These are phyloP conservation scores for Nemania serpens DNA, from an alignment of 2,329 filamentous ascomycete species.

Conservation along the genomic window DNA sequence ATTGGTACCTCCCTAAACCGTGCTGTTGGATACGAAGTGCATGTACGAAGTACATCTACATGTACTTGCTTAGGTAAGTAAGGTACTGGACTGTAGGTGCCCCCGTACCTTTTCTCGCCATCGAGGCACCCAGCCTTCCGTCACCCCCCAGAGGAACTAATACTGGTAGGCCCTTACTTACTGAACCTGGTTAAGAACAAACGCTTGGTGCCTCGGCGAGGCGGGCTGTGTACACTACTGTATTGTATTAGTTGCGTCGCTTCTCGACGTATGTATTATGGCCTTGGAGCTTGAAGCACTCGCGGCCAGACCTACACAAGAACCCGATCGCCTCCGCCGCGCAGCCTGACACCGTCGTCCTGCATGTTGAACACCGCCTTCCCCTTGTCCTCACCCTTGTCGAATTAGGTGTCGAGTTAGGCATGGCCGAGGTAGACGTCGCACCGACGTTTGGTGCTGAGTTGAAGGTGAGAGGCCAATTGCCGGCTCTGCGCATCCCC, in stretches of 20 bases:
- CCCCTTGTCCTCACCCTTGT: constrained; percentile 23
- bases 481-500: constrained; percentile 7
- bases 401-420: constrained; percentile 28
- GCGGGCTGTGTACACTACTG: neutral
- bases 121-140: no score
- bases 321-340: constrained; percentile 11
- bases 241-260: constrained; percentile 11
- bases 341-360: constrained; percentile 10
- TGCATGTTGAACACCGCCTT: constrained; percentile 32
- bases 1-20: no score
- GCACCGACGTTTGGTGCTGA: constrained; percentile 89
- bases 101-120: no score
- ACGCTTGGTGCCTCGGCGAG: neutral
- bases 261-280: constrained; percentile 16
- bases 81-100: no score
- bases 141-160: no score
- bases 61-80: no score
- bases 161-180: neutral
- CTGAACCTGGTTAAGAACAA: neutral
- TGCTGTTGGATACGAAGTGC: no score
- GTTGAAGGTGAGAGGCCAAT: constrained; percentile 71
- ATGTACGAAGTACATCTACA: no score
- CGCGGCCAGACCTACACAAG: constrained; percentile 13
- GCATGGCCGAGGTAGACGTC: constrained; percentile 82
- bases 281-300: constrained; percentile 18